Evolutionary conservation across 225 moss, liverwort and hornwort species (phyloP).

Genomic region (Straminergon stramineum): DNA sequence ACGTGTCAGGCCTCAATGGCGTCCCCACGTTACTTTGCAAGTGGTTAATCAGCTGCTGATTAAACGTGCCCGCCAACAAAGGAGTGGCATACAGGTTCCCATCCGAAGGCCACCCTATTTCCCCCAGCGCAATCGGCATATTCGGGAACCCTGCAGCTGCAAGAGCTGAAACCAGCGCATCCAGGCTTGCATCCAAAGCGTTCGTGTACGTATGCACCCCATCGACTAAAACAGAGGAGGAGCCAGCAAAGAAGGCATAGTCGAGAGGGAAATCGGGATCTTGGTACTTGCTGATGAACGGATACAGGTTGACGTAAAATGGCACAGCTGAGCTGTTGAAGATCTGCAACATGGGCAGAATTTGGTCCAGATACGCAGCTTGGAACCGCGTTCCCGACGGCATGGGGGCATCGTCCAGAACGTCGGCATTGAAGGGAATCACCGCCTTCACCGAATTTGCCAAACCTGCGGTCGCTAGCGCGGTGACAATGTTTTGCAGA

Average conservation of each 20-base stretch:
- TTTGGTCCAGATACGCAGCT: conserved; percentile 38
- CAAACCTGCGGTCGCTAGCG: conserved; percentile 44
- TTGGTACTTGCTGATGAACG: conserved; percentile 75
- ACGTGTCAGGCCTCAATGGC: conserved; percentile 19
- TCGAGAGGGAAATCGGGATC: conserved; percentile 55
- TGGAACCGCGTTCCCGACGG: conserved; percentile 66
- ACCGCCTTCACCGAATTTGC: conserved; percentile 36
- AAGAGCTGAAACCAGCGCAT: conserved; percentile 53
- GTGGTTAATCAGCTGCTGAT: conserved; percentile 34
- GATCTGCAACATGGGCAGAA: conserved; percentile 35
- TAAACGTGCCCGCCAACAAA: conserved; percentile 15
- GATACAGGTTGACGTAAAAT: conserved; percentile 73
- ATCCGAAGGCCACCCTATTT: conserved; percentile 50
- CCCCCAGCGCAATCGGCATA: conserved; percentile 55
- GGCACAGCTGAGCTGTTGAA: conserved; percentile 66
- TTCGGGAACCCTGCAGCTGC: conserved; percentile 46
- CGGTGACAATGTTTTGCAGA: conserved; percentile 46
- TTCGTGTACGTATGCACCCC: conserved; percentile 40
- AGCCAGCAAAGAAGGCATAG: conserved; percentile 69
- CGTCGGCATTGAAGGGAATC: conserved; percentile 84
- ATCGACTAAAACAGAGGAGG: conserved; percentile 1
- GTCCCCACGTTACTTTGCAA: conserved; percentile 36
- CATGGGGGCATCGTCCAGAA: conserved; percentile 31
- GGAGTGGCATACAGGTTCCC: conserved; percentile 17
- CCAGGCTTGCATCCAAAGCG: conserved; percentile 77